These are phyloP conservation scores for Penicillium brasilianum DNA, from an alignment of 2,329 filamentous ascomycete genomes.

Conservation along the genomic window DNA sequence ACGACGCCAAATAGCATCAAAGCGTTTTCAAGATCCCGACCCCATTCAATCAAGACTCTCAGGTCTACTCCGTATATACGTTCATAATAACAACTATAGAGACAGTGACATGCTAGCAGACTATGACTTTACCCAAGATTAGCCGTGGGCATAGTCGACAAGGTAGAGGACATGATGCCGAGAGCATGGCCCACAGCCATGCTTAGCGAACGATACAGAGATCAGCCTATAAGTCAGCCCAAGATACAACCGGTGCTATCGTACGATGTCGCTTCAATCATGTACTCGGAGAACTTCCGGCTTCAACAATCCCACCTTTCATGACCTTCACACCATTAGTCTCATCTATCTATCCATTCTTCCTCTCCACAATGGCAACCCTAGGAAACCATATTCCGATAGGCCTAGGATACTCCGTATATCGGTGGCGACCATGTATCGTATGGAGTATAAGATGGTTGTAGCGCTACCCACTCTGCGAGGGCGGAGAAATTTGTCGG, in stretches of 20 bases:
- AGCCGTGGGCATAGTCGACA: conserved; percentile 7
- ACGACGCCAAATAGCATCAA: background rate
- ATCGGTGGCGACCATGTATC: background rate
- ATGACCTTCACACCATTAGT: background rate
- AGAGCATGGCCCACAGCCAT: background rate
- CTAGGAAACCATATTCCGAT: background rate
- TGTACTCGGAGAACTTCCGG: background rate
- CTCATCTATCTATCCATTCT: background rate
- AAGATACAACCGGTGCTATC: background rate
- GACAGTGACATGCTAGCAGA: background rate
- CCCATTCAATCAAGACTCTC: background rate
- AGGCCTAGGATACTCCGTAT: background rate
- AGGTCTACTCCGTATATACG: too few relatives aligned
- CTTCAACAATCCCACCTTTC: background rate
- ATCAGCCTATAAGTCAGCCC: background rate
- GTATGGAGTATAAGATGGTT: background rate
- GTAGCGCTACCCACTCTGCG: background rate
- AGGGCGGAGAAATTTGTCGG: too few relatives aligned
- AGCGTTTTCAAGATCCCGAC: too few relatives aligned
- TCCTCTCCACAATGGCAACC: background rate
- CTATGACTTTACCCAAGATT: conserved; percentile 2
- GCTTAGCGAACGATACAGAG: background rate
- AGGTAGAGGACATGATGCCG: background rate
- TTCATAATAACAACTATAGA: background rate
- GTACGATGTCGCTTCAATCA: background rate